A percentile compares a stretch with the other conserved stretches of the same genome.
Conservation (phyloP, 352 stramenopile species). For the Phytophthora citricola region DNA sequence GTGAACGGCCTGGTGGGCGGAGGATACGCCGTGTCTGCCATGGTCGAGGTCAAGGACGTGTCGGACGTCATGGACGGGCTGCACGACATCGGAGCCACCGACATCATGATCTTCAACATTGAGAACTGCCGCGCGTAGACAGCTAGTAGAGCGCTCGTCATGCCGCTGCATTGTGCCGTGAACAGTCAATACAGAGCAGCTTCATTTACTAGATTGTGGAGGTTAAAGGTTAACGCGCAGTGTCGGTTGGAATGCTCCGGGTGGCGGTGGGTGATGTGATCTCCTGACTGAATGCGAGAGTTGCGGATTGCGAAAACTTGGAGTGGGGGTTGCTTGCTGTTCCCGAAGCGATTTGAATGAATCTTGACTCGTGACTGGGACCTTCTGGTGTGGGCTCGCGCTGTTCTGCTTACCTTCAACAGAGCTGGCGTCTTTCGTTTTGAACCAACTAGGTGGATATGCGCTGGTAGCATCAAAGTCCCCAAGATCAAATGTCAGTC, state of each 20-base stretch:
- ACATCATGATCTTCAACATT: slow-evolving; percentile 97
- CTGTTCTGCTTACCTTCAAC: slow-evolving; percentile 1
- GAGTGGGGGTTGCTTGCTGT: slow-evolving; percentile 2
- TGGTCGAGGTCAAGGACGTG: slow-evolving; percentile 92
- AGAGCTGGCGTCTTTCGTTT: background rate
- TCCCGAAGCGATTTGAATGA: slow-evolving; percentile 2
- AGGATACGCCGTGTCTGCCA: slow-evolving; percentile 90
- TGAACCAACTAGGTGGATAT: slow-evolving; percentile 14
- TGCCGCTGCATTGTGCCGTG: slow-evolving; percentile 15
- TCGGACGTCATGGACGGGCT: slow-evolving; percentile 97
- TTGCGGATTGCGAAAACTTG: slow-evolving; percentile 2
- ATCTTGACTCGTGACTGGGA: background rate
- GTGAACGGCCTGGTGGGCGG: slow-evolving; percentile 92
- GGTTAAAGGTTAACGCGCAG: slow-evolving; percentile 35
- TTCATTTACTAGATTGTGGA: slow-evolving; percentile 8
- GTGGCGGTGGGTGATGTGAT: slow-evolving; percentile 14
- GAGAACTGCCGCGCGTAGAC: slow-evolving; percentile 92
- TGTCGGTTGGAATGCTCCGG: slow-evolving; percentile 18
- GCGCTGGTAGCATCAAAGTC: slow-evolving; percentile 13
- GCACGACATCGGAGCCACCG: slow-evolving; percentile 93
- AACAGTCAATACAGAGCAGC: slow-evolving; percentile 22
- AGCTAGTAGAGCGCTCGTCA: slow-evolving; percentile 18
- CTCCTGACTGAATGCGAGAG: slow-evolving; percentile 1
- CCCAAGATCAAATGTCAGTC: slow-evolving; percentile 13
- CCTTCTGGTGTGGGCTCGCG: slow-evolving; percentile 1